These are phyloP conservation scores for Metschnikowia kofuensis DNA, from an alignment of 805 yeast genomes.

Conservation along the genomic window DNA sequence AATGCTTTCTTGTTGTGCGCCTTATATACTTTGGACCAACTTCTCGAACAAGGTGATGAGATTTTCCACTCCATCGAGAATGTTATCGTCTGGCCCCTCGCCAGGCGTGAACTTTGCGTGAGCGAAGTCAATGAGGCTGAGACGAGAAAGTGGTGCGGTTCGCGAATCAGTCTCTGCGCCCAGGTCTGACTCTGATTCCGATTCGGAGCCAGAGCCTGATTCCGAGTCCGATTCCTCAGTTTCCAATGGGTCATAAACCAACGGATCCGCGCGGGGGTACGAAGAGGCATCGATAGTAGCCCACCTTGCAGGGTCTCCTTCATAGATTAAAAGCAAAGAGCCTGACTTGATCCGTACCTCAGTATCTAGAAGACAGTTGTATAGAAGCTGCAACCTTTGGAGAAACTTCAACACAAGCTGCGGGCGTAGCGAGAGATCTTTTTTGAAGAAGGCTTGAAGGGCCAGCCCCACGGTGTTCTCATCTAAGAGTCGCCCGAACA, in stretches of 20 bases:
- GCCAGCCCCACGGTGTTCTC: constrained; percentile 42
- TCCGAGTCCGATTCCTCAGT: constrained; percentile 23
- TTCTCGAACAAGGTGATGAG: constrained; percentile 45
- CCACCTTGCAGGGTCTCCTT: constrained; percentile 62
- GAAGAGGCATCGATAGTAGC: constrained; percentile 16
- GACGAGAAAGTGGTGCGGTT: constrained; percentile 21
- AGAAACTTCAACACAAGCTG: constrained; percentile 41
- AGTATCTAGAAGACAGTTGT: constrained; percentile 57
- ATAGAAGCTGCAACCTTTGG: constrained; percentile 62
- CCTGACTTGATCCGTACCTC: constrained; percentile 70
- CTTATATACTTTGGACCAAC: constrained; percentile 6
- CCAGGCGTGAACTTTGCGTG: constrained; percentile 69
- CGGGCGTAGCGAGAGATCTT: constrained; percentile 26
- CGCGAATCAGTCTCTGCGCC: constrained; percentile 17
- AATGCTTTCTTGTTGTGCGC: neutral
- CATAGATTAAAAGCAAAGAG: constrained; percentile 71
- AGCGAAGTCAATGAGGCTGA: constrained; percentile 85
- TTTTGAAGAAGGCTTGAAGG: constrained; percentile 45
- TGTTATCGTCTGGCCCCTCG: constrained; percentile 67
- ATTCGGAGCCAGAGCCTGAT: constrained; percentile 15
- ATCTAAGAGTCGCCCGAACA: constrained; percentile 64
- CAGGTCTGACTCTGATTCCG: neutral
- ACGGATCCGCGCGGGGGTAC: constrained; percentile 25
- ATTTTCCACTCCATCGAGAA: constrained; percentile 66
- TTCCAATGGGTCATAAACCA: constrained; percentile 14